These are phyloP conservation scores for Leucosporidium creatinivorum DNA, from an alignment of 768 basidiomycete species.

Conservation along the genomic window DNA sequence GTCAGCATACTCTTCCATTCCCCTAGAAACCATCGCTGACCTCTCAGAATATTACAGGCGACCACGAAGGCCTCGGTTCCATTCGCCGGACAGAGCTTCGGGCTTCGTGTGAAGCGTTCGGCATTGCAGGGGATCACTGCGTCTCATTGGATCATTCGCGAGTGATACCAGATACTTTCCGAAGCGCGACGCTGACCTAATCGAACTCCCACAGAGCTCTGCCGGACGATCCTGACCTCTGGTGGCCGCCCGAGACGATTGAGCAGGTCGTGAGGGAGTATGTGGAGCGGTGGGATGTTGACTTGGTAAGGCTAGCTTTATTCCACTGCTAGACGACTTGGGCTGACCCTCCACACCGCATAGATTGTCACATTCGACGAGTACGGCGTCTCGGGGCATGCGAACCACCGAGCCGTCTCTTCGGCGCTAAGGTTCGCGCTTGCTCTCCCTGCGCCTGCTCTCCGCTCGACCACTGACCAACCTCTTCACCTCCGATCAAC, in stretches of 20 bases:
- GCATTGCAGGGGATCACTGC: conserved; percentile 37
- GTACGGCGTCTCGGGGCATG: conserved; percentile 42
- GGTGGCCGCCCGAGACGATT: conserved; percentile 34
- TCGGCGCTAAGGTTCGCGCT: conserved; percentile 15
- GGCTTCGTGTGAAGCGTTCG: conserved; percentile 37
- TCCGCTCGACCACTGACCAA: neutral
- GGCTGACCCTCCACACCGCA: neutral
- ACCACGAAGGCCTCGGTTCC: conserved; percentile 41
- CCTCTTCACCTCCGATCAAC: neutral
- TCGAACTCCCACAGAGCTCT: conserved; percentile 2
- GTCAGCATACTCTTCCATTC: conserved; percentile 5
- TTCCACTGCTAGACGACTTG: neutral
- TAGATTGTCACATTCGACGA: conserved; percentile 45
- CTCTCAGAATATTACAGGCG: conserved; percentile 33
- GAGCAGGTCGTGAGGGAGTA: conserved; percentile 18
- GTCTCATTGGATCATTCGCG: conserved; percentile 39
- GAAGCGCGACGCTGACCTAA: no score
- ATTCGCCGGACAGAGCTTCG: conserved; percentile 38
- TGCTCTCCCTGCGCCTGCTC: neutral
- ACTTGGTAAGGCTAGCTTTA: conserved; percentile 32
- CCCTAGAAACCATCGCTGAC: no score
- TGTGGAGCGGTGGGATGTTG: conserved; percentile 27
- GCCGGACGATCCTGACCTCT: conserved; percentile 17
- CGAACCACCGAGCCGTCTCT: conserved; percentile 42
- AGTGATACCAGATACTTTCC: conserved; percentile 9